A percentile compares a stretch with the other conserved stretches of the same genome.
Conservation (phyloP, 768 basidiomycete species). For the Strobilomyces echinocephalus region DNA sequence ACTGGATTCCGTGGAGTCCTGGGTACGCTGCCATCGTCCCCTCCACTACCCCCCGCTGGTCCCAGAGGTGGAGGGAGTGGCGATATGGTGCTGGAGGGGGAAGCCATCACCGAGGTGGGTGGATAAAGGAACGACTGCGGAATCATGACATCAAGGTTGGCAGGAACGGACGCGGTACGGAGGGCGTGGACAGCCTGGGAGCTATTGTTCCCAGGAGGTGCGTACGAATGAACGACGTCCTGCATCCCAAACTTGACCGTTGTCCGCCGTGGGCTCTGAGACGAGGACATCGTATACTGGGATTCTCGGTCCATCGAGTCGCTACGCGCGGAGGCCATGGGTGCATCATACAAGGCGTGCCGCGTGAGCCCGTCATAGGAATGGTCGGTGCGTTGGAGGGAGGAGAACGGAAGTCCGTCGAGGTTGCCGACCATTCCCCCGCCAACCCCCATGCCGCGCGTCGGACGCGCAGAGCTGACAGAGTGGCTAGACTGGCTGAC, state of each 20-base stretch:
- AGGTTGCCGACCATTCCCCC: constrained; percentile 27
- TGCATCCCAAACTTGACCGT: constrained; percentile 75
- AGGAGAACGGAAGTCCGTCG: constrained; percentile 21
- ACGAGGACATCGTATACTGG: constrained; percentile 22
- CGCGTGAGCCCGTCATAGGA: constrained; percentile 55
- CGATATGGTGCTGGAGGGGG: constrained; percentile 5
- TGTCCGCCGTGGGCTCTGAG: constrained; percentile 36
- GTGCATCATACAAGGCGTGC: constrained; percentile 86
- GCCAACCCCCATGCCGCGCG: constrained; percentile 22
- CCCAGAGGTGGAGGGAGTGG: constrained; percentile 13
- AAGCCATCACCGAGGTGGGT: constrained; percentile 8
- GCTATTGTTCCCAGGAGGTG: constrained; percentile 48
- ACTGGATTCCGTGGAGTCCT: constrained; percentile 24
- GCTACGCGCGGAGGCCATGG: constrained; percentile 48
- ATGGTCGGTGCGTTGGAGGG: constrained; percentile 29
- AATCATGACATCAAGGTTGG: constrained; percentile 10
- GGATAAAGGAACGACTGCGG: constrained; percentile 24
- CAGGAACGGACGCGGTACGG: constrained; percentile 17
- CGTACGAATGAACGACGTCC: constrained; percentile 74
- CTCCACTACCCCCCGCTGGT: neutral
- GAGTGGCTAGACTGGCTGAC: constrained; percentile 44
- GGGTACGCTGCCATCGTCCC: constrained; percentile 1
- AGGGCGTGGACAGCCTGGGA: constrained; percentile 38
- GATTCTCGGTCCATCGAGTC: constrained; percentile 40
- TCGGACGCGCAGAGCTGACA: constrained; percentile 18